Evolutionary conservation across 2,329 filamentous ascomycete species (phyloP).

Genomic region (Helotiales sp.): DNA sequence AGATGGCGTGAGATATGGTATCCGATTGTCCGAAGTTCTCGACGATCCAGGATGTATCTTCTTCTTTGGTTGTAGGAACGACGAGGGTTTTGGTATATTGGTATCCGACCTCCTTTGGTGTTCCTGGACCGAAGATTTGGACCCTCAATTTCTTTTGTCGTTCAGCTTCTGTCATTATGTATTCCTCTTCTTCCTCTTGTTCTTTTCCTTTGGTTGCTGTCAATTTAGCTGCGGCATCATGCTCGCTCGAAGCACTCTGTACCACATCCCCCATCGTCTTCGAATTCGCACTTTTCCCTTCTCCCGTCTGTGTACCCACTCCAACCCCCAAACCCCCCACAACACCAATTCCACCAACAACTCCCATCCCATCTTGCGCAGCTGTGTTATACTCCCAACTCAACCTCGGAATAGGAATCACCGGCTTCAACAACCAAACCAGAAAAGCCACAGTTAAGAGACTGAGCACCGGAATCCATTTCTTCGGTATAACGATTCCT

Average conservation of each 20-base stretch:
- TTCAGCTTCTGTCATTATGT: neutral
- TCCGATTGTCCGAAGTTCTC: conserved; percentile 20
- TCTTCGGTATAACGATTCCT: conserved; percentile 11
- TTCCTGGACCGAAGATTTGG: conserved; percentile 6
- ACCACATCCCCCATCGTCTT: neutral
- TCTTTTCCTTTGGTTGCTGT: neutral
- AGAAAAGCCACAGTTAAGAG: conserved; percentile 7
- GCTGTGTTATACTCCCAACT: neutral
- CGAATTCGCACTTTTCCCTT: neutral
- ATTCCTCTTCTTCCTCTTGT: neutral
- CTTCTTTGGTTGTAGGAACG: conserved; percentile 13
- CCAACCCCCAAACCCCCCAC: no score
- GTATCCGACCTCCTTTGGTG: conserved; percentile 6
- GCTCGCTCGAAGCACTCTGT: neutral
- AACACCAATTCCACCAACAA: neutral
- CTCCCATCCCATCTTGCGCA: neutral
- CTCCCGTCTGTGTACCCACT: neutral
- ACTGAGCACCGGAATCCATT: conserved; percentile 12
- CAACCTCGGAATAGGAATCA: conserved; percentile 1
- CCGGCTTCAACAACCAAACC: conserved; percentile 10
- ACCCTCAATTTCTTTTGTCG: neutral
- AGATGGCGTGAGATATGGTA: conserved; percentile 19
- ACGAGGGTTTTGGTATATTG: conserved; percentile 10
- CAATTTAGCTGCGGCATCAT: neutral
- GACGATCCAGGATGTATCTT: conserved; percentile 27